Evolutionary conservation across 345 rosid genomes (phyloP), one percentile per base, ranked within the genome.

Genomic region (Salix udensis): DNA sequence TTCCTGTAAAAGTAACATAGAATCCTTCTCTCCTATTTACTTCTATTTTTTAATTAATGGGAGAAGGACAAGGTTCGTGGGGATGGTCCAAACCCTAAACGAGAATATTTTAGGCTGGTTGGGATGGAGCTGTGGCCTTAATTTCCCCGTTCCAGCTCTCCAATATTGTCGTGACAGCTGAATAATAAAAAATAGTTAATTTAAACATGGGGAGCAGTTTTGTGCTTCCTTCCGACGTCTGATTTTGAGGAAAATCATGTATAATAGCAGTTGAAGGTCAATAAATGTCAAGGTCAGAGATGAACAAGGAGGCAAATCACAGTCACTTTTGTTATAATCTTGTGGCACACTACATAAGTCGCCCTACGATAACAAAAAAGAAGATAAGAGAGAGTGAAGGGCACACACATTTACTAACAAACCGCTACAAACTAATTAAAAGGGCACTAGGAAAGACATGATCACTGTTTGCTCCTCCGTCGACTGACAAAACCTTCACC

Each of bases 401-500:
- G 4, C n/a, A 3, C 1, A 23, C 8, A 48, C 9, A 19, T 52
- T 18, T 23, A 23, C 34, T 3, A 16, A 2, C 15, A 30, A 46
- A 10, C 46, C 10, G 67, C 7, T 18, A 10, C 28, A 34, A 9
- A 36, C 61, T 8, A 15, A 67, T 5, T 1, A 48, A 37, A 8
- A 31, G 53, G 53, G 18, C 4, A 28, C 42, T 30, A 28, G 44
- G 68, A 70, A 19, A 10, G 23, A 26, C 55, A 62, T 9, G 11
- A 44, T 40, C 28, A 26, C 28, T 26, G 44, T n/a, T 2, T 53
- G 50, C 21, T 78, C 8, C 2, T 31, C 1, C 69, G 67, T 60
- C 61, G 72, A 66, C 62, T 4, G 30, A 87, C 87, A 81, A 87
- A 90, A 36, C 82, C 82, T 66, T 86, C 88, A n/a, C 68, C 73